Base-by-base conservation (phyloP, 2,329 filamentous ascomycete genomes). In the Cercospora berteroae region DNA sequence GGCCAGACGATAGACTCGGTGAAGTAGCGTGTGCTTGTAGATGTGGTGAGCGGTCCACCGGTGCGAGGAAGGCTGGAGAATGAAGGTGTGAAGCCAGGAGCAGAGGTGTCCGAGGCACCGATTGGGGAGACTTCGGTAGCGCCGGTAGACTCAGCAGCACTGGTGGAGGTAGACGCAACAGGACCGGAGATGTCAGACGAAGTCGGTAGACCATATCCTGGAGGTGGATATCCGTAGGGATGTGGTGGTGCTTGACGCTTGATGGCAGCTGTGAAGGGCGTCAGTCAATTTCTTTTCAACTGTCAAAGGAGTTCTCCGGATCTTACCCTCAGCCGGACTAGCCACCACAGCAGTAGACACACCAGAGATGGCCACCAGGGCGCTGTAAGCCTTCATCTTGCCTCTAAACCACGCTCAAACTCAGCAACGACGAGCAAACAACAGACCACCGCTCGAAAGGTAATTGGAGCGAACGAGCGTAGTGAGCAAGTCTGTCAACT, bases 61-160 rank as follows among this genome's bases (percentile, higher is more conserved):
- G 31, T 31, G 10, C 60, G 27, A 29, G 56, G 56, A 42, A 12
- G 25, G 42, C 44, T 60, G 0, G 60, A 36, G 39, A 63, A 67
- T 1, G 27, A 57, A 27, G 67, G 67, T 2, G 64, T 48, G 16
- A 60, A 64, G 7, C 12, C 48, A 29, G 56, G 58, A 23, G 64
- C 39, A 16, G 64, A 57, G 25, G 39, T 64, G 50, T 60, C 56
- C 20, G 60, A 55, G 27, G 59, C 33, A 23, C 65, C 65, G 39
- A 65, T 52, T 12, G 67, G 67, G 23, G 67, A 65, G 13, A 58
- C 58, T 57, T 64, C 55, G 9, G 65, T 67, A 5, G 65, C 63
- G 10, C 60, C 50, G 12, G 56, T 18, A 20, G 66, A 65, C 9
- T 52, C 48, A 27, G 62, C 29, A 20, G 36, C 8, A 12, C 13